Evolutionary conservation across 495 filamentous ascomycete genomes (phyloP), one percentile per base, ranked within the genome.

Genomic region (Parachaetomium inaequale): DNA sequence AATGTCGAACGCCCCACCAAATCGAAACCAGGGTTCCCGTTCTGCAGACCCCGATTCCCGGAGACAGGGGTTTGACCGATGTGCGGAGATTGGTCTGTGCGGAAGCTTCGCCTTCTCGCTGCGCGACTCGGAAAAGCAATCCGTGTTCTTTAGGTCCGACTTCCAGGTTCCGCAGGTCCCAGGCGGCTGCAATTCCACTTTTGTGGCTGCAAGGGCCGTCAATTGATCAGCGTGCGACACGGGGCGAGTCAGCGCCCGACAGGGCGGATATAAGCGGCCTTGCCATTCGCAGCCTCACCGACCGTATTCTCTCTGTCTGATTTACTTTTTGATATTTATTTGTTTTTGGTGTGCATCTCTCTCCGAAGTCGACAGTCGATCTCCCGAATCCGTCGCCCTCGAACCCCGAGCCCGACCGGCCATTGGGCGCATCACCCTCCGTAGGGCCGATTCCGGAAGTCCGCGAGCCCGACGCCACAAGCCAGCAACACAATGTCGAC

Each of bases 401-500:
- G 23, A 57, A 42, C 36, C 38, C 26, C 53, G 54, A 54, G 51
- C 15, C 7, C 17, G 25, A 45, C 54, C 45, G 38, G 54, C 25
- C 52, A 51, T 51, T 42, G 59, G 43, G 46, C 63, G 57, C 47
- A 51, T 32, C 32, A 4, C 57, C 10, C 52, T 55, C 32, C 31
- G 58, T 21, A 51, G 28, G n/a, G 46, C 58, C 57, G 45, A 59
- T 59, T 51, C 31, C 58, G 47, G 58, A 47, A 53, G 15, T 11
- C 21, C 12, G 14, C 19, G 23, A n/a, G 12, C 8, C 4, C 60
- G 25, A 17, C 34, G 55, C 26, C 55, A 25, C 25, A 32, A 21
- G 29, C n/a, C 7, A 26, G 46, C 45, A 49, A 2, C 65, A 61
- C 58, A 36, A 81, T 81, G 78, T 72, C 78, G 47, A 81, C 78